Conservation (phyloP, 2,329 filamentous ascomycete species). For the Bipolaris oryzae region DNA sequence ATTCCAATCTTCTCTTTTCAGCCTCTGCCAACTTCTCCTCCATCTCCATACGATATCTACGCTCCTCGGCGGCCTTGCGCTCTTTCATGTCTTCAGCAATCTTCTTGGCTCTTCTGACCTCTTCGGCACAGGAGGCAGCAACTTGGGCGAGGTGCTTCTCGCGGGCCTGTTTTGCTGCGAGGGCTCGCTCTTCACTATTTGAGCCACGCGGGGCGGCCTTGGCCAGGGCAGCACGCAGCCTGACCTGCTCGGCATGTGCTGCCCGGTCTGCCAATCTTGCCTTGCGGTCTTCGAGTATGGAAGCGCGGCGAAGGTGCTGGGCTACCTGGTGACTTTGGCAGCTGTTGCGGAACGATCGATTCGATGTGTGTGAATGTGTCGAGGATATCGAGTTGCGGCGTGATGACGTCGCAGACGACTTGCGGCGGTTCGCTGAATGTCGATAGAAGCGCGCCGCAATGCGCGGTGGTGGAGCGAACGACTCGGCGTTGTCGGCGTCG, state of each 20-base stretch:
- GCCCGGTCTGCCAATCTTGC: slow-evolving; percentile 79
- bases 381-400: slow-evolving; percentile 82
- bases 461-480: slow-evolving; percentile 72
- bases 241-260: slow-evolving; percentile 82
- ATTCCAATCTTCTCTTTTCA: slow-evolving; percentile 68
- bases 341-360: slow-evolving; percentile 59
- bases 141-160: slow-evolving; percentile 84
- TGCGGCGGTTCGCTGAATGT: slow-evolving; percentile 68
- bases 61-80: slow-evolving; percentile 75
- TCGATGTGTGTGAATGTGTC: slow-evolving; percentile 72
- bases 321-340: slow-evolving; percentile 78
- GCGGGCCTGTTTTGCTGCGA: slow-evolving; percentile 77
- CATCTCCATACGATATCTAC: slow-evolving; percentile 73
- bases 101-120: slow-evolving; percentile 81
- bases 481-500: slow-evolving; percentile 45
- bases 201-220: slow-evolving; percentile 72
- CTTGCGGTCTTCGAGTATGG: slow-evolving; percentile 80
- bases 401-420: slow-evolving; percentile 77
- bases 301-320: slow-evolving; percentile 78
- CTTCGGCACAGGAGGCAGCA: slow-evolving; percentile 79
- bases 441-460: slow-evolving; percentile 80
- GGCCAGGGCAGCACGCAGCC: slow-evolving; percentile 73
- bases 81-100: slow-evolving; percentile 83
- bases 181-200: slow-evolving; percentile 74
- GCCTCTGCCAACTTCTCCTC: slow-evolving; percentile 81